phyloP scores from a whole-genome alignment of 768 basidiomycete genomes.

The Erythrobasidium yunnanense region DNA sequence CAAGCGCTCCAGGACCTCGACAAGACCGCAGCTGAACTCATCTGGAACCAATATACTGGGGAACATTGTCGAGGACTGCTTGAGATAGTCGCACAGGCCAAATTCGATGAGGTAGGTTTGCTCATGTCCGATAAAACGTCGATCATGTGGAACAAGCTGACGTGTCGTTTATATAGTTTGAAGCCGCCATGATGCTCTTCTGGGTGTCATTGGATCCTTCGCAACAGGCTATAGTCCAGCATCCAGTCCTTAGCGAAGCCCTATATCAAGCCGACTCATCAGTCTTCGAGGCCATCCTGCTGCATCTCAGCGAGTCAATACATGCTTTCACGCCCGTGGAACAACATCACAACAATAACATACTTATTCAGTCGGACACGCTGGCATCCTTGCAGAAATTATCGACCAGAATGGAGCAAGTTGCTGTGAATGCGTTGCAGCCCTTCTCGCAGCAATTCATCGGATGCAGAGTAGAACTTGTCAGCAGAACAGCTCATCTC shows the following conservation, averaged over 20 bases:
- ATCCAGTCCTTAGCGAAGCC: background rate
- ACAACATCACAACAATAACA: no score
- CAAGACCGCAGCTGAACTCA: background rate
- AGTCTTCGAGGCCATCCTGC: background rate
- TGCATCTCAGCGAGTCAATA: background rate
- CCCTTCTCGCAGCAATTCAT: background rate
- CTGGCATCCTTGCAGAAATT: background rate
- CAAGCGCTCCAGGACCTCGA: no score
- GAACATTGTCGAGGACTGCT: constrained; percentile 4
- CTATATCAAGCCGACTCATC: constrained; percentile 10
- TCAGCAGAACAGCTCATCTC: constrained; percentile 6
- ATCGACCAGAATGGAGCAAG: constrained; percentile 13
- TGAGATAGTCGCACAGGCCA: background rate
- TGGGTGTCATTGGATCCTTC: background rate
- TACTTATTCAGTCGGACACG: background rate
- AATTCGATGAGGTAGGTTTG: constrained; percentile 3
- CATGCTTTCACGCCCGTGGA: background rate
- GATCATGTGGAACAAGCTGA: background rate
- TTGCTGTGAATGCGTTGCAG: background rate
- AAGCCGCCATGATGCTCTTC: background rate
- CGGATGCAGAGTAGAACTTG: constrained; percentile 23
- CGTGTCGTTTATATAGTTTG: constrained; percentile 15
- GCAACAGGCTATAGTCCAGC: constrained; percentile 8
- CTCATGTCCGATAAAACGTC: background rate
- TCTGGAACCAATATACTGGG: constrained; percentile 3